These are phyloP conservation scores for Clitoria ternatea DNA, from an alignment of 306 rosid genomes.

Conservation along the genomic window DNA sequence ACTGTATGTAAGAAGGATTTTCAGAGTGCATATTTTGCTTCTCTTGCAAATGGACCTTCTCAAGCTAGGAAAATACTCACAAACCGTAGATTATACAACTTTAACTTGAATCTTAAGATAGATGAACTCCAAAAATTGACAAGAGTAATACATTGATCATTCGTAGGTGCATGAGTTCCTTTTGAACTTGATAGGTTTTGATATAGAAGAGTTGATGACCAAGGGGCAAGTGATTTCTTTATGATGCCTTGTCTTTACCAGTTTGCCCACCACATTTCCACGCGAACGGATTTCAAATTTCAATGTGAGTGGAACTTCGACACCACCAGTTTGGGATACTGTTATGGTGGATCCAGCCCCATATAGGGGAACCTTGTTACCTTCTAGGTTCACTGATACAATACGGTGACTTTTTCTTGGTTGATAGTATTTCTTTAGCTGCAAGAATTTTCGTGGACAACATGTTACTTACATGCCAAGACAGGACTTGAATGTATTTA, in stretches of 20 bases:
- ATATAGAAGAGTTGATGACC: conserved; percentile 44
- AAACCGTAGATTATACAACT: conserved; percentile 16
- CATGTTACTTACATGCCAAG: conserved; percentile 3
- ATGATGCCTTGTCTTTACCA: conserved; percentile 66
- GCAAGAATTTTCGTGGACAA: conserved; percentile 18
- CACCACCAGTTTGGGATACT: conserved; percentile 40
- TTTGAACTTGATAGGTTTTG: conserved; percentile 71
- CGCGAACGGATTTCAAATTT: conserved; percentile 53
- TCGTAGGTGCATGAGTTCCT: conserved; percentile 60
- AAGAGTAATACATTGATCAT: too few relatives aligned
- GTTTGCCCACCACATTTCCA: conserved; percentile 78
- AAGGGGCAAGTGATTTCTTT: conserved; percentile 65
- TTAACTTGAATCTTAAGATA: conserved; percentile 3
- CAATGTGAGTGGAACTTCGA: conserved; percentile 52
- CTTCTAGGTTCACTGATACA: conserved; percentile 48
- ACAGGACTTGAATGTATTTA: not conserved
- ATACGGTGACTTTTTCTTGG: conserved; percentile 71
- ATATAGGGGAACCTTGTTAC: conserved; percentile 77
- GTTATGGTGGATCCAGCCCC: conserved; percentile 72
- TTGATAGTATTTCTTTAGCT: conserved; percentile 83
- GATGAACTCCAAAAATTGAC: conserved; percentile 9
- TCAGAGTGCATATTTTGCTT: not conserved
- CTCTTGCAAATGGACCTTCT: conserved; percentile 10
- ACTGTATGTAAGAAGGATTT: not conserved
- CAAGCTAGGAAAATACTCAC: not conserved